These are phyloP conservation scores for Amanita phalloides DNA, from an alignment of 768 basidiomycete genomes.

Conservation along the genomic window DNA sequence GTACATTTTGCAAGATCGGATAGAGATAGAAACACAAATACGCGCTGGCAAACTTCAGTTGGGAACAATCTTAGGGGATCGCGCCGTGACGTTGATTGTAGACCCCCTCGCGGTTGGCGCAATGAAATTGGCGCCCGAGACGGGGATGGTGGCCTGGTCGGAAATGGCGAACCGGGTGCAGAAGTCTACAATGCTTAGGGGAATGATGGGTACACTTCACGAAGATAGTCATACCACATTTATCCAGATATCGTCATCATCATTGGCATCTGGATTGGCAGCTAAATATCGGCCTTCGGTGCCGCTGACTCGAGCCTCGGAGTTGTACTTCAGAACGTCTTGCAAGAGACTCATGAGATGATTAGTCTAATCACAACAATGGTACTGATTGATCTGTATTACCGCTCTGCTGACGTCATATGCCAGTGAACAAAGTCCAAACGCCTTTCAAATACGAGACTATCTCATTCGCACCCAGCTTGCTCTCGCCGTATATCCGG, in stretches of 20 bases:
- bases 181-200: constrained; percentile 37
- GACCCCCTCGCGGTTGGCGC: constrained; percentile 37
- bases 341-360: constrained; percentile 53
- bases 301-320: constrained; percentile 8
- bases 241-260: constrained; percentile 62
- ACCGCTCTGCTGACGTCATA: constrained; percentile 27
- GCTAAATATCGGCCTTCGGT: constrained; percentile 5
- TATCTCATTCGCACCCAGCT: constrained; percentile 80
- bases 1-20: constrained; percentile 68
- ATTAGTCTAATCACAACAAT: neutral
- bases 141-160: constrained; percentile 53
- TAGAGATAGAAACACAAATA: constrained; percentile 56
- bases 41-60: constrained; percentile 71
- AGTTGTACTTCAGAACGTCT: constrained; percentile 52
- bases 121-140: constrained; percentile 30
- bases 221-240: constrained; percentile 44
- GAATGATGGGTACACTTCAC: constrained; percentile 2
- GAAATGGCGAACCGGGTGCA: constrained; percentile 53
- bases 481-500: constrained; percentile 88
- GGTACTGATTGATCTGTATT: neutral
- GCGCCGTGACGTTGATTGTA: constrained; percentile 27
- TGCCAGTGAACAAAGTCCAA: constrained; percentile 64
- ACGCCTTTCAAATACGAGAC: constrained; percentile 84
- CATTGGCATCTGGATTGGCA: constrained; percentile 30
- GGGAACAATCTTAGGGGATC: constrained; percentile 69